Evolutionary conservation across 2,329 filamentous ascomycete genomes (phyloP).

Genomic region (Aspergillus novoparasiticus): DNA sequence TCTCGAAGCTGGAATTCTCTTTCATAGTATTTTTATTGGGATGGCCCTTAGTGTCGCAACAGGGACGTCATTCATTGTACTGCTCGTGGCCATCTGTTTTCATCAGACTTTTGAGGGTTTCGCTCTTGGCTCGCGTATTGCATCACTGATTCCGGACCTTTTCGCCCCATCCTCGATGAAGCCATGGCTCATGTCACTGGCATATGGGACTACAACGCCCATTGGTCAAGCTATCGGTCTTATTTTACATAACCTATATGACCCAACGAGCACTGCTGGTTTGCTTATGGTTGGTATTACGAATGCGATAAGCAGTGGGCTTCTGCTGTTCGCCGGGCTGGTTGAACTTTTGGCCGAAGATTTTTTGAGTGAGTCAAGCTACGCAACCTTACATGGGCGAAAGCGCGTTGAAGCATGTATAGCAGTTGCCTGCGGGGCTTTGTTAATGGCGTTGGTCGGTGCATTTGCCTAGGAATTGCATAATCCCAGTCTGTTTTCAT

Average conservation of each 20-base stretch:
- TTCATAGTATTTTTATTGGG: conserved; percentile 83
- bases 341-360: conserved; percentile 86
- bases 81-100: conserved; percentile 78
- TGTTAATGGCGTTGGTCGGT: conserved; percentile 68
- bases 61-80: conserved; percentile 76
- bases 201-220: conserved; percentile 72
- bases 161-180: conserved; percentile 73
- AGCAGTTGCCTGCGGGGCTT: conserved; percentile 61
- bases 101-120: conserved; percentile 90
- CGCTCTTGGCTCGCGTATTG: conserved; percentile 81
- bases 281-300: conserved; percentile 83
- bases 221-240: conserved; percentile 82
- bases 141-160: conserved; percentile 64
- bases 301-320: conserved; percentile 80
- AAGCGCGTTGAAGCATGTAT: conserved; percentile 63
- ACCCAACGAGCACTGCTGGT: conserved; percentile 74
- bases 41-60: conserved; percentile 84
- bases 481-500: not conserved
- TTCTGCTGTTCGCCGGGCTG: conserved; percentile 78
- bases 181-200: conserved; percentile 71
- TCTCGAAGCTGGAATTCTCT: conserved; percentile 80
- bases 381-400: conserved; percentile 59
- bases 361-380: conserved; percentile 70
- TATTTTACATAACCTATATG: conserved; percentile 75
- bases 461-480: conserved; percentile 59